These are phyloP conservation scores for Glebionis coronaria DNA, from an alignment of 129 eudicot species.

Conservation along the genomic window DNA sequence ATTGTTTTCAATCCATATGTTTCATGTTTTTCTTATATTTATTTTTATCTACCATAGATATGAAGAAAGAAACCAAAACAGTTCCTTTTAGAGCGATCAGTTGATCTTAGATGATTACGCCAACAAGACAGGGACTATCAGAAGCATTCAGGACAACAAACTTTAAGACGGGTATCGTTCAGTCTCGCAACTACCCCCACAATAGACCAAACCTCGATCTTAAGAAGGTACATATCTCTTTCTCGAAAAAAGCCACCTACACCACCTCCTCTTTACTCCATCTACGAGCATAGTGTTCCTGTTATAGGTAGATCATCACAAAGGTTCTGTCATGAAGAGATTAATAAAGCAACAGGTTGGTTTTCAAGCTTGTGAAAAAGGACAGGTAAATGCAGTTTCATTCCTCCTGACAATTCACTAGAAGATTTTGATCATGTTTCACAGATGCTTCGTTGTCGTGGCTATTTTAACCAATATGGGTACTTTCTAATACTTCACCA, in stretches of 20 bases:
- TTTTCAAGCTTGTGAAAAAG: too few species aligned
- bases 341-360: slow-evolving; percentile 41
- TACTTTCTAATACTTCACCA: too few species aligned
- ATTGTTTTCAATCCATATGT: not conserved
- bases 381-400: too few species aligned
- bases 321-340: slow-evolving; percentile 42
- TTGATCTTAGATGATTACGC: slow-evolving; percentile 16
- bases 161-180: too few species aligned
- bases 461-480: too few species aligned
- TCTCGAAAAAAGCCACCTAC: too few species aligned
- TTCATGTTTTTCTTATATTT: slow-evolving; percentile 7
- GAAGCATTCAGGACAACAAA: slow-evolving; percentile 5
- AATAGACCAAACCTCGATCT: slow-evolving; percentile 37
- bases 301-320: slow-evolving; percentile 39
- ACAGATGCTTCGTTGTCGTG: too few species aligned
- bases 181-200: slow-evolving; percentile 13
- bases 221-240: slow-evolving; percentile 43
- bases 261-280: slow-evolving; percentile 46
- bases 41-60: slow-evolving; percentile 23
- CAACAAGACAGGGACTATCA: too few species aligned
- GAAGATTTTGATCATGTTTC: too few species aligned
- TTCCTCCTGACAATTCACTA: too few species aligned
- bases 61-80: slow-evolving; percentile 8
- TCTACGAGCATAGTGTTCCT: slow-evolving; percentile 40
- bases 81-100: slow-evolving; percentile 18